Evolutionary conservation across 768 basidiomycete species (phyloP).

Genomic region (Panaeolus papilionaceus): DNA sequence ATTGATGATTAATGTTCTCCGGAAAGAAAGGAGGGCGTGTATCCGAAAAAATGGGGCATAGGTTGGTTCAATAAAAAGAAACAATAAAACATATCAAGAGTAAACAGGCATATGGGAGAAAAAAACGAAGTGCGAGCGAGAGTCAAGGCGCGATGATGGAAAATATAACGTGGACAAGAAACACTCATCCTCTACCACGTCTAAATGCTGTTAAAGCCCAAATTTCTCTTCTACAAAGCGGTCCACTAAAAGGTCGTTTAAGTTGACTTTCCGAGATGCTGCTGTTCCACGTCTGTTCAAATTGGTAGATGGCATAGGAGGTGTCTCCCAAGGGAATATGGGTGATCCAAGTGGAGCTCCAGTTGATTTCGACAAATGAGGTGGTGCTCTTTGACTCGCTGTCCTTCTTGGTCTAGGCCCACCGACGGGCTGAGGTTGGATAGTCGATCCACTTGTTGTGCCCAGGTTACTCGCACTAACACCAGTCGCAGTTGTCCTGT

Average conservation of each 20-base stretch:
- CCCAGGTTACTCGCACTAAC: background rate
- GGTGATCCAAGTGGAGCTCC: no score
- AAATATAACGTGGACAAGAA: background rate
- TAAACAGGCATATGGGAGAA: background rate
- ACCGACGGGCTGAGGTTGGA: background rate
- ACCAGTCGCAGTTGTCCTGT: no score
- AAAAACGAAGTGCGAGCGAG: background rate
- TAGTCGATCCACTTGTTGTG: background rate
- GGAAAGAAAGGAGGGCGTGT: background rate
- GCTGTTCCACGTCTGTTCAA: background rate
- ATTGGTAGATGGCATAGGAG: background rate
- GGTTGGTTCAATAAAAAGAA: background rate
- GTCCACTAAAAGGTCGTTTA: background rate
- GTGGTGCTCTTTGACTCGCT: background rate
- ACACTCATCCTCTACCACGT: background rate
- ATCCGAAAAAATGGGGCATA: background rate
- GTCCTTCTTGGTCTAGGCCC: background rate
- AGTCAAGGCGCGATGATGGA: background rate
- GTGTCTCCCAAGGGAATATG: background rate
- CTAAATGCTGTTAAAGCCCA: background rate
- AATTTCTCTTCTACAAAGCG: constrained; percentile 2
- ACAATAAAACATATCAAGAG: background rate
- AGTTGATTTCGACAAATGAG: background rate
- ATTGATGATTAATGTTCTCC: background rate
- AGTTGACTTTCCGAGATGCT: background rate